Conservation (phyloP, 208 protist species). For the Acanthamoeba castellanii region DNA sequence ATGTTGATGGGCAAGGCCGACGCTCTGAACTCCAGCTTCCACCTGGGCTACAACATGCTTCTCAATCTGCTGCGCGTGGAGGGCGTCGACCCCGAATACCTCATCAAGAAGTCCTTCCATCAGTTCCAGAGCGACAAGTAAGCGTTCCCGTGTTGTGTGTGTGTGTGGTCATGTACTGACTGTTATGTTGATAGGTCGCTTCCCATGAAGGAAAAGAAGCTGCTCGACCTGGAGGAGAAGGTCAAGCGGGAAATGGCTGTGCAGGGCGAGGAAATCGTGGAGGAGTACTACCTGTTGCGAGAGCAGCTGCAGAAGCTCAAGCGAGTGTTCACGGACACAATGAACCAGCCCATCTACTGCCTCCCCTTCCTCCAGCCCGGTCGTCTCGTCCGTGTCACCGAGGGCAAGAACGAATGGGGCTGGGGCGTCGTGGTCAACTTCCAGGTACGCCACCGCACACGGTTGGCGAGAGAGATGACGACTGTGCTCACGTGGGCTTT, state of each 20-base stretch:
- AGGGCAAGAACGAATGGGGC: constrained; percentile 84
- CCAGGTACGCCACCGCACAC: constrained; percentile 12
- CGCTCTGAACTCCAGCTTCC: constrained; percentile 93
- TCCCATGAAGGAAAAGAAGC: not conserved
- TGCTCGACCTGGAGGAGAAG: constrained; percentile 85
- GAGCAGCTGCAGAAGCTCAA: constrained; percentile 68
- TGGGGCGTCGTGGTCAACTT: constrained; percentile 91
- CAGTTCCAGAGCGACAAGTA: constrained; percentile 96
- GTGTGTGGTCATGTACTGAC: not conserved
- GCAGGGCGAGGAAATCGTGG: constrained; percentile 87
- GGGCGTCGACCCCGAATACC: constrained; percentile 97
- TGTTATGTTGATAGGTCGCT: not conserved
- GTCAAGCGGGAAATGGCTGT: constrained; percentile 81
- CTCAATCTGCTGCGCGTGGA: constrained; percentile 99
- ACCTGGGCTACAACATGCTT: constrained; percentile 99
- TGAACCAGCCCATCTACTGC: constrained; percentile 93
- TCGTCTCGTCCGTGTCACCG: constrained; percentile 91
- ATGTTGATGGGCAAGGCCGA: constrained; percentile 94
- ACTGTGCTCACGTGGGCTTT: not conserved
- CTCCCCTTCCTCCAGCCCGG: constrained; percentile 97
- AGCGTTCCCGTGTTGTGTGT: constrained; percentile 85
- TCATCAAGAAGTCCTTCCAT: constrained; percentile 97
- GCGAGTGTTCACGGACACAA: constrained; percentile 84
- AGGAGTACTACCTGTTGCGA: constrained; percentile 92
- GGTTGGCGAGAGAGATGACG: no score